These are phyloP conservation scores for Juglanconis sp. DNA, from an alignment of 2,329 filamentous ascomycete species.

Conservation along the genomic window DNA sequence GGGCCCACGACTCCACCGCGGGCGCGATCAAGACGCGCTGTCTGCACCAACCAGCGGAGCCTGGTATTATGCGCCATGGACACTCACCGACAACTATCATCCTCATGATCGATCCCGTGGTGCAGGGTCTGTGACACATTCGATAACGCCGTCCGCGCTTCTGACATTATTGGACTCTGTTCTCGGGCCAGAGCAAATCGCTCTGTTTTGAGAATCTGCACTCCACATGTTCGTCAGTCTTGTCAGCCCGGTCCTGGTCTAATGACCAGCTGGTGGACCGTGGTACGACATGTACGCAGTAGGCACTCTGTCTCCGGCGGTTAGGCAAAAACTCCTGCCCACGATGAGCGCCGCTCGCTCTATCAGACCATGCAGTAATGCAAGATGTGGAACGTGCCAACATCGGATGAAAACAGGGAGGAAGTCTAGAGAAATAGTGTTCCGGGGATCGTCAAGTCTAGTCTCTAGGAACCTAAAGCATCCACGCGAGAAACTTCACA, in stretches of 20 bases:
- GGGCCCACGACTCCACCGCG: too few relatives aligned
- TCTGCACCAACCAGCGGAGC: slow-evolving; percentile 7
- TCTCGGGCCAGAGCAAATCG: background rate
- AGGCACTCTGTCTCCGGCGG: background rate
- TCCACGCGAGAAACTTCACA: too few relatives aligned
- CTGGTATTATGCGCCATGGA: slow-evolving; percentile 8
- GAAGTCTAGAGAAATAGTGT: background rate
- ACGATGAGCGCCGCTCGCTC: background rate
- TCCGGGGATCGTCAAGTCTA: too few relatives aligned
- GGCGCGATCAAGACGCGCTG: background rate
- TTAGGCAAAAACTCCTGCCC: background rate
- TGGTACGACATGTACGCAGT: background rate
- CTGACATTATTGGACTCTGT: background rate
- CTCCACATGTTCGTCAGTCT: background rate
- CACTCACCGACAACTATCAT: slow-evolving; percentile 18
- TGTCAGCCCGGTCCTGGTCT: background rate
- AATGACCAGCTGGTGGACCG: background rate
- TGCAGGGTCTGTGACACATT: background rate
- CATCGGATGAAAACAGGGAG: background rate
- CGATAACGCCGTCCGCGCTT: background rate
- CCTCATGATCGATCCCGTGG: slow-evolving; percentile 11
- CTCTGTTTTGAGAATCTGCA: background rate
- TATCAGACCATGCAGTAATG: background rate
- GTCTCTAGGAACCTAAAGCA: too few relatives aligned
- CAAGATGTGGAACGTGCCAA: background rate